Evolutionary conservation across 345 rosid species (phyloP), one percentile per base, ranked within the genome.

Genomic region (Linum tenue): DNA sequence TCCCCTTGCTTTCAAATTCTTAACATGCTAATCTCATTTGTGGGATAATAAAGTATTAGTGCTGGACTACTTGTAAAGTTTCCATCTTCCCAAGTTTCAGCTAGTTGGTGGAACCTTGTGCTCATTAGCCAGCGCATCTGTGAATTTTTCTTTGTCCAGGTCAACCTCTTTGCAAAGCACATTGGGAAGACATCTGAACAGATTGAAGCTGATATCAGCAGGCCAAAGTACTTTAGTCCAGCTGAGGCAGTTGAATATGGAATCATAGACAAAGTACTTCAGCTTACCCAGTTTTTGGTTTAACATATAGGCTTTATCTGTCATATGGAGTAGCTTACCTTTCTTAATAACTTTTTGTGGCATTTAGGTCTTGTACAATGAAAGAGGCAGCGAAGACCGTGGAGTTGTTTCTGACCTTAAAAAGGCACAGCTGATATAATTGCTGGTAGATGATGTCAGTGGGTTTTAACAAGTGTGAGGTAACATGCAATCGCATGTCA

Each of bases 171-270:
- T 63, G 86, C 96, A 62, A 79, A 80, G 82, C 87, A 85, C 63
- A 81, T 70, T 36, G 89, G 95, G 65, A 81, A 90, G 77, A 72
- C 96, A 38, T 81, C 81, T 2, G 89, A 84, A 81, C 82, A 88
- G 82, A 94, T 94, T 64, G 95, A 90, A 74, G 88, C 82, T 61
- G 95, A 88, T 73, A 82, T 80, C 71, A 79, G 82, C 68, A 85
- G 90, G 14, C 97, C 99, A 3, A 88, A 94, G 82, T 94, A 90
- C 69, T 94, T 84, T 65, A 81, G 76, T 69, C 89, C 92, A 17
- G 70, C 82, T 22, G 92, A 86, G 72, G 92, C 83, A 36, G 84
- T 94, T 80, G 97, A 88, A 80, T 90, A 90, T 58, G 96, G 96
- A 71, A 81, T 90, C 84, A 88, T 92, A 64, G 99, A 90, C 77